Conservation (phyloP, 805 yeast genomes). For the Tetrapisispora pingtungensis region DNA sequence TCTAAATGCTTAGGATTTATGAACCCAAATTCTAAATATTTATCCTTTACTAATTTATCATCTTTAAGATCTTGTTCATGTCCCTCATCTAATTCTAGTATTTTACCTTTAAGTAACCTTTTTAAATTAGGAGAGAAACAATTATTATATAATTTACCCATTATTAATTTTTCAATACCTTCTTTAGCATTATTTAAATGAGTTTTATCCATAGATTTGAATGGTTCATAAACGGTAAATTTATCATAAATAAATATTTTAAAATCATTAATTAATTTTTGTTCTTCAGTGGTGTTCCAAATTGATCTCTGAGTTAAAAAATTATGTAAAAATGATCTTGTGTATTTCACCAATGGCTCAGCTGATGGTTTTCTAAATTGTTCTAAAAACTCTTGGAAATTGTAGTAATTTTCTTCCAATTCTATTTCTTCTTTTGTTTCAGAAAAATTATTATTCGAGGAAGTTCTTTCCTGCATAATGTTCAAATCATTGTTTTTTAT, state of each 20-base stretch:
- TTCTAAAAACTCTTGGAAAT: slow-evolving; percentile 69
- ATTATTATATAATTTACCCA: slow-evolving; percentile 71
- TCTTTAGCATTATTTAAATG: slow-evolving; percentile 68
- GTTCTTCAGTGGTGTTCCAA: slow-evolving; percentile 72
- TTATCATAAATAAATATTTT: slow-evolving; percentile 58
- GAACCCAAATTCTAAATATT: slow-evolving; percentile 59
- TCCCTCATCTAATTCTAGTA: slow-evolving; percentile 38
- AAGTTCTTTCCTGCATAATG: no score
- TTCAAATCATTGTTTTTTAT: no score
- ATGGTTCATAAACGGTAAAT: slow-evolving; percentile 58
- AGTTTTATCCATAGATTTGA: slow-evolving; percentile 49
- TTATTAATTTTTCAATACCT: slow-evolving; percentile 85
- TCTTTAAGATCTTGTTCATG: slow-evolving; percentile 54
- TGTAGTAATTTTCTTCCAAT: slow-evolving; percentile 37
- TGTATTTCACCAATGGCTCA: slow-evolving; percentile 79
- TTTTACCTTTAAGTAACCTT: slow-evolving; percentile 9
- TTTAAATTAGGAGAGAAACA: slow-evolving; percentile 63
- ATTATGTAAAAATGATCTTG: slow-evolving; percentile 72
- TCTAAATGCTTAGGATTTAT: slow-evolving; percentile 70
- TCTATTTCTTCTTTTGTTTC: not conserved
- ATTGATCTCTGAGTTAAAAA: slow-evolving; percentile 46
- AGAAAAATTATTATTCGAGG: not conserved
- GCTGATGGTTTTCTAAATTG: slow-evolving; percentile 68
- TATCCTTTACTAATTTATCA: slow-evolving; percentile 44
- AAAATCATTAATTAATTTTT: slow-evolving; percentile 68